Base-by-base conservation (phyloP, 305 asterid genomes). In the Fraxinus latifolia region DNA sequence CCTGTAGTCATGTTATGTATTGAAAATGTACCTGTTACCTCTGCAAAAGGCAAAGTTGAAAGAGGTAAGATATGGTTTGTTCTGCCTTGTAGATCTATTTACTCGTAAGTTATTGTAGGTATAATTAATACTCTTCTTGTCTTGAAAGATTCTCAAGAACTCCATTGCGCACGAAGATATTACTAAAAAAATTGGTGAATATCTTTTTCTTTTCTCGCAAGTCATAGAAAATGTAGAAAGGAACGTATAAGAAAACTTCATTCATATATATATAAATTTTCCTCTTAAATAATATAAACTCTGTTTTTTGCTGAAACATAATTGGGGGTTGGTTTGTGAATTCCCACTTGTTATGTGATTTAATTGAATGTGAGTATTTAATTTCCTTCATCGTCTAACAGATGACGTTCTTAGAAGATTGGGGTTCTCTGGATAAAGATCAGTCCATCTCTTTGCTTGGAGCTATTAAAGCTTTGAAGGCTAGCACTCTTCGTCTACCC, bases 401-500 rank as follows among this genome's bases (percentile, higher is more conserved):
- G 99, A 87, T 92, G 85, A 82, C 74, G 36, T 88, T 39, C 80
- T 86, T 96, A 83, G 98, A 92, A 84, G 91, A 87, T 70, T 94
- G 97, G 97, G 92, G 90, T 62, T 90, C 88, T 62, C 77, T 92
- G 80, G 99, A 92, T 77, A 92, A 92, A 79, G 95, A 91, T 79
- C 97, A 94, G 82, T 88, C 84, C 4, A 82, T 90, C 75, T 90
- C 95, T 81, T 84, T 96, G 86, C 84, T 86, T 53, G 97, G 99
- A 80, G 97, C 94, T 62, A 96, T 91, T 67, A 98, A 94, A 90
- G 96, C 98, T 74, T 85, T 96, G 85, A 94, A 87, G 80, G 98
- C 97, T 79, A 94, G 98, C 92, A 94, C 97, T 80, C 94, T 96
- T 74, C 96, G 97, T 71, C 97, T 96, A 76, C 97, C 99, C 8